phyloP scores from a whole-genome alignment of 1,284 basidiomycete species.

The Boletus holoroseus region DNA sequence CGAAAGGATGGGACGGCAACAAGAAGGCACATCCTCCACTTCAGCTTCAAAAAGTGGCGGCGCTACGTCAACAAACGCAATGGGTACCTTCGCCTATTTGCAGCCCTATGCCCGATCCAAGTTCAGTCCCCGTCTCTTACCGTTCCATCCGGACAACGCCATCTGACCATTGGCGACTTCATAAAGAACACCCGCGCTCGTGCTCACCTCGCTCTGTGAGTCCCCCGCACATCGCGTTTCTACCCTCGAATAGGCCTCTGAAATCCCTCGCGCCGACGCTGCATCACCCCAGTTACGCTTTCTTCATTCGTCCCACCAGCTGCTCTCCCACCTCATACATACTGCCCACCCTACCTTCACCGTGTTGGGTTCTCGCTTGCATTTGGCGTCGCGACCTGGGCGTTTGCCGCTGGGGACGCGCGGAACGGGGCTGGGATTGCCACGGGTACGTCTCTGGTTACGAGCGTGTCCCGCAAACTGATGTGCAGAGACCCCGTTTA shows the following conservation, averaged over 20 bases:
- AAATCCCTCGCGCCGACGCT: neutral
- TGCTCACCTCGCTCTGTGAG: slow-evolving; percentile 32
- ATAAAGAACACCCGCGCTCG: slow-evolving; percentile 24
- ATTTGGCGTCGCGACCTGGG: slow-evolving; percentile 44
- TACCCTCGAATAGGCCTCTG: neutral
- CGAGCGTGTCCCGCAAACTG: neutral
- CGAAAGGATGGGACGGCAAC: slow-evolving; percentile 12
- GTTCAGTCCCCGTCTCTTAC: slow-evolving; percentile 23
- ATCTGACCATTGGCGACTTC: slow-evolving; percentile 15
- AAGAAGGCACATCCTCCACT: neutral
- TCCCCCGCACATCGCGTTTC: neutral
- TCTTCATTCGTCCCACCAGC: slow-evolving; percentile 38
- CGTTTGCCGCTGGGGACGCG: slow-evolving; percentile 38
- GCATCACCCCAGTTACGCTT: slow-evolving; percentile 31
- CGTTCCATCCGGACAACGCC: neutral
- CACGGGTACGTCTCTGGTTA: slow-evolving; percentile 33
- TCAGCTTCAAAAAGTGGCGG: neutral
- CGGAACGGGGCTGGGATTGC: slow-evolving; percentile 44
- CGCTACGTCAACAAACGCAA: slow-evolving; percentile 15
- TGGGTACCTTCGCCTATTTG: slow-evolving; percentile 24
- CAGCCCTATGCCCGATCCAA: slow-evolving; percentile 32
- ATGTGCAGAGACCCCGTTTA: neutral
- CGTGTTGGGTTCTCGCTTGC: slow-evolving; percentile 42
- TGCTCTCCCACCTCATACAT: slow-evolving; percentile 19
- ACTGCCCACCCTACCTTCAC: slow-evolving; percentile 40